phyloP scores from a whole-genome alignment of 192 early-diverging fungal species.

The Umbelopsis sp. region DNA sequence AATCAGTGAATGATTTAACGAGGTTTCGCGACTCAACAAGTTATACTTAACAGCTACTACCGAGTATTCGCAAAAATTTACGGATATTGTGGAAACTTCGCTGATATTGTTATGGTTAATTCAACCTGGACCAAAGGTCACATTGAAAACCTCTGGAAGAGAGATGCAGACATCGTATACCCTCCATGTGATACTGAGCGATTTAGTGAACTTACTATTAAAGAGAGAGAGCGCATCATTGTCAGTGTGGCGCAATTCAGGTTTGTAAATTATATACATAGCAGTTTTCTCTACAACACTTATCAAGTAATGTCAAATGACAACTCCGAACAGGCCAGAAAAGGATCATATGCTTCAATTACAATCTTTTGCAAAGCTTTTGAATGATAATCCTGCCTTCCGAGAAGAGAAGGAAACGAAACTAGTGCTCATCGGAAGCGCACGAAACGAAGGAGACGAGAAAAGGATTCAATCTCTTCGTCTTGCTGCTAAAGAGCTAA shows the following conservation, averaged over 20 bases:
- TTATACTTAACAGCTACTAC: conserved; percentile 70
- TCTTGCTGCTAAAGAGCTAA: conserved; percentile 48
- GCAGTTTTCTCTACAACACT: neutral
- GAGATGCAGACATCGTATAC: conserved; percentile 77
- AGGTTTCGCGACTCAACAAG: neutral
- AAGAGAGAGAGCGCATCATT: conserved; percentile 58
- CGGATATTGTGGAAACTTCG: conserved; percentile 74
- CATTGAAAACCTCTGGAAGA: conserved; percentile 82
- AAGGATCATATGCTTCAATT: conserved; percentile 91
- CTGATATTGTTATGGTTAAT: conserved; percentile 90
- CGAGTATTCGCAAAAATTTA: conserved; percentile 76
- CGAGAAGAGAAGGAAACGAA: conserved; percentile 39
- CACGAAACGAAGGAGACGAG: conserved; percentile 79
- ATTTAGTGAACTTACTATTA: conserved; percentile 60
- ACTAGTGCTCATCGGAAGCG: conserved; percentile 86
- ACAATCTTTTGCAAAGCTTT: conserved; percentile 66
- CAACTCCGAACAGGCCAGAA: conserved; percentile 70
- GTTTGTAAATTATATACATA: conserved; percentile 35
- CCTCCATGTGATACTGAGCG: conserved; percentile 90
- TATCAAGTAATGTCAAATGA: neutral
- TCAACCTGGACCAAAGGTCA: conserved; percentile 95
- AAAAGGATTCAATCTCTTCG: conserved; percentile 63
- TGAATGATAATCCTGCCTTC: conserved; percentile 61
- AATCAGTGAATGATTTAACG: neutral
- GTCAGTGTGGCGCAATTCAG: conserved; percentile 94